phyloP scores from a whole-genome alignment of 495 filamentous ascomycete species.

The Penicillium herquei region DNA sequence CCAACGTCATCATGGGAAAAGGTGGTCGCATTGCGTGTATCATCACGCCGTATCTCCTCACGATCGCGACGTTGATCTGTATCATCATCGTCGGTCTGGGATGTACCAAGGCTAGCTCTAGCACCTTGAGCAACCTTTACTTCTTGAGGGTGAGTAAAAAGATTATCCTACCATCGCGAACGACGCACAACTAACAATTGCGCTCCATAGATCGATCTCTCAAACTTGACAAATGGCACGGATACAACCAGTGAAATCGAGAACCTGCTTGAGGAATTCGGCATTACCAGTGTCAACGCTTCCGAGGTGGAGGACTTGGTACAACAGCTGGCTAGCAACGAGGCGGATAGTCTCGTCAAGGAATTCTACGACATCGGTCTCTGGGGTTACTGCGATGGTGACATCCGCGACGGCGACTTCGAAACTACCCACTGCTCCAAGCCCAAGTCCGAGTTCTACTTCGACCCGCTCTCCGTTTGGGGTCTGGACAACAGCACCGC shows the following conservation, averaged over 20 bases:
- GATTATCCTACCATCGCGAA: background rate
- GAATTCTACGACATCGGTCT: conserved; percentile 81
- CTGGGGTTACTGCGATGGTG: conserved; percentile 75
- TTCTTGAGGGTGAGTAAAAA: conserved; percentile 63
- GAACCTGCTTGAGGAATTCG: conserved; percentile 23
- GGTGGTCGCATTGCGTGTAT: conserved; percentile 77
- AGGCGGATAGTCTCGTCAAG: conserved; percentile 56
- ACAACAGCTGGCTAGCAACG: conserved; percentile 20
- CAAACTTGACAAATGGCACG: conserved; percentile 34
- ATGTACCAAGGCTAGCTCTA: conserved; percentile 62
- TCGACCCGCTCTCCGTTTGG: conserved; percentile 66
- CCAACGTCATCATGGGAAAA: conserved; percentile 58
- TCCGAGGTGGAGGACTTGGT: conserved; percentile 31
- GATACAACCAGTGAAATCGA: conserved; percentile 22
- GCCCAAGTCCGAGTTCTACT: conserved; percentile 68
- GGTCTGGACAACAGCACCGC: conserved; percentile 51
- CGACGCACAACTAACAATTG: conserved; percentile 8
- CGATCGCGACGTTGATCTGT: conserved; percentile 68
- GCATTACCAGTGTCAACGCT: conserved; percentile 30
- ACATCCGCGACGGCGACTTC: conserved; percentile 46
- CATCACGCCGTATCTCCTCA: conserved; percentile 73
- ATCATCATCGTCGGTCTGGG: conserved; percentile 70
- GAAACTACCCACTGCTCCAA: conserved; percentile 52
- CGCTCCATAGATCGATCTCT: conserved; percentile 34
- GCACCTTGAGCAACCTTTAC: conserved; percentile 54